These are phyloP conservation scores for Kuraishia piskuri DNA, from an alignment of 805 yeast species.

Conservation along the genomic window DNA sequence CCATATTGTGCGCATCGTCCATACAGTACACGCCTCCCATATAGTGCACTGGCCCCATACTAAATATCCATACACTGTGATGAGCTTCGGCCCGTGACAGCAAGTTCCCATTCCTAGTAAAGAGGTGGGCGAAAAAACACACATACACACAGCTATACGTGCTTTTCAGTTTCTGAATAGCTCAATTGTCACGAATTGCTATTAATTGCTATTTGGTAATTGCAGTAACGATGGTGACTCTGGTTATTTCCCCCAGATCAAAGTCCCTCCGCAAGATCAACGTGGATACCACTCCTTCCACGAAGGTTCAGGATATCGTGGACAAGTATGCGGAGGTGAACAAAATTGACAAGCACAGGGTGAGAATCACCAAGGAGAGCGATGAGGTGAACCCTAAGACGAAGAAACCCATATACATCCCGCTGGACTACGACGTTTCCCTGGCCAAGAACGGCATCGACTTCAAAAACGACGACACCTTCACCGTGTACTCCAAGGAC, in stretches of 20 bases:
- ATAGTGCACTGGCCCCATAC: too few species aligned
- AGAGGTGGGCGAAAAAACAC: too few species aligned
- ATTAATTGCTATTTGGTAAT: background rate
- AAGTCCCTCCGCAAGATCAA: conserved; percentile 42
- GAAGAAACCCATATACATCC: conserved; percentile 28
- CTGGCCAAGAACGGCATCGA: conserved; percentile 37
- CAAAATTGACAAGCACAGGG: conserved; percentile 34
- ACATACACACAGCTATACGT: too few species aligned
- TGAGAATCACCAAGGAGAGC: conserved; percentile 40
- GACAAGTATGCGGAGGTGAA: conserved; percentile 31
- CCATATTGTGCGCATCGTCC: background rate
- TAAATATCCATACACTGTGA: background rate
- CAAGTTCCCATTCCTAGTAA: too few species aligned
- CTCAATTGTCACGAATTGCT: too few species aligned
- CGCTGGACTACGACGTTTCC: conserved; percentile 35
- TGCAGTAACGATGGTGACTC: conserved; percentile 27
- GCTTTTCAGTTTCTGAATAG: too few species aligned
- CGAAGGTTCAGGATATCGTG: conserved; percentile 26
- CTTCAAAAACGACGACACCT: conserved; percentile 22
- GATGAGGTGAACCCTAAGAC: conserved; percentile 17
- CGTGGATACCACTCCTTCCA: conserved; percentile 27
- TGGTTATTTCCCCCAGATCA: conserved; percentile 54
- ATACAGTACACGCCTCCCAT: too few species aligned
- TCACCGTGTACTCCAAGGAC: conserved; percentile 64
- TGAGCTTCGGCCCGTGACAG: background rate